Percentiles rank a stretch among this genome's conserved stretches.
These are phyloP conservation scores for Phialocephala subalpina DNA, from an alignment of 2,329 filamentous ascomycete genomes.

Conservation along the genomic window DNA sequence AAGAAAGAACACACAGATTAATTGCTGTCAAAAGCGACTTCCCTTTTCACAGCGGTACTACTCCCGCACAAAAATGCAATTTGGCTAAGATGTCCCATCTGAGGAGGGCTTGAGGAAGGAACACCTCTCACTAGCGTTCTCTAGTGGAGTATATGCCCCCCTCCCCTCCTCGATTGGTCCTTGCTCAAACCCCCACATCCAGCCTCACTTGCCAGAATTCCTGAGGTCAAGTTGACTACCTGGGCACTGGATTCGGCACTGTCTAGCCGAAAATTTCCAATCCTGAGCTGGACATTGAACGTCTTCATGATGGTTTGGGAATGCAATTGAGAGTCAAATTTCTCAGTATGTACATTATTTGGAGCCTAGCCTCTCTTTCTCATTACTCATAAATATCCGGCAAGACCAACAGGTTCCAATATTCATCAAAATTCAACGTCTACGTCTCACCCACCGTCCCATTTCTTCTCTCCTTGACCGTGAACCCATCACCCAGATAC, in stretches of 20 bases:
- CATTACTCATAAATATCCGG: neutral
- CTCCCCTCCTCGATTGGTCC: no score
- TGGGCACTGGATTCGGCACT: neutral
- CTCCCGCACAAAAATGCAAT: no score
- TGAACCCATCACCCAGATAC: slow-evolving; percentile 1
- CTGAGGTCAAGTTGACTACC: neutral
- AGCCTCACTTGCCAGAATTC: neutral
- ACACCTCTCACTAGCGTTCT: no score
- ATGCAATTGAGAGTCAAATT: no score
- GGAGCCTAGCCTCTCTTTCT: neutral
- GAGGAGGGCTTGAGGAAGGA: no score
- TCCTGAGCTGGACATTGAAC: neutral
- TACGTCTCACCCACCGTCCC: slow-evolving; percentile 3
- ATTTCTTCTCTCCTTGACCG: slow-evolving; percentile 7
- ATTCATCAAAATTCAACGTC: slow-evolving; percentile 6
- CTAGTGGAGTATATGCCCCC: no score
- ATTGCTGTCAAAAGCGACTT: no score
- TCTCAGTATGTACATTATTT: neutral
- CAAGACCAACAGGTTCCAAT: slow-evolving; percentile 3
- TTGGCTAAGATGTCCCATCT: no score
- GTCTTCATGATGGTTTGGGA: neutral
- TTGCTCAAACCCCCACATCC: no score
- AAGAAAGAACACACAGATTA: no score
- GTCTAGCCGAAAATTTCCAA: neutral
- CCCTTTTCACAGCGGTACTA: no score